Percentiles rank a stretch among this genome's conserved stretches.
Evolutionary conservation across 2,329 filamentous ascomycete genomes (phyloP).

Genomic region (Aspergillus caelatus): DNA sequence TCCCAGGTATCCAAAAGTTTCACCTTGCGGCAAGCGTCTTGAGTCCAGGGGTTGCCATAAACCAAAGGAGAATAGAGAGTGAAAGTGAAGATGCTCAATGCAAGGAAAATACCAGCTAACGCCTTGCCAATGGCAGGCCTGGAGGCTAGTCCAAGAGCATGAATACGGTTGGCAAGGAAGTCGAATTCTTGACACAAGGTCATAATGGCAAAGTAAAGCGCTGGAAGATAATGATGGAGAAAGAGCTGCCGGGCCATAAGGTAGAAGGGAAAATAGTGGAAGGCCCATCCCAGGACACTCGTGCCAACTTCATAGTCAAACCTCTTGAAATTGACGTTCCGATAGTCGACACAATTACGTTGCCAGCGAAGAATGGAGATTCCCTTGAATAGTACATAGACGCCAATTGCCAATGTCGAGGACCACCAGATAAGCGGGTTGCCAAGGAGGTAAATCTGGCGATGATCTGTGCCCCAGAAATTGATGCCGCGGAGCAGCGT

Average conservation of each 20-base stretch:
- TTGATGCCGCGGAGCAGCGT: constrained; percentile 93
- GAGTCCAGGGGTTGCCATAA: constrained; percentile 94
- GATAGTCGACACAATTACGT: constrained; percentile 86
- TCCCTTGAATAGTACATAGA: constrained; percentile 84
- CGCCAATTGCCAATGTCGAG: constrained; percentile 73
- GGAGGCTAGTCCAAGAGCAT: constrained; percentile 67
- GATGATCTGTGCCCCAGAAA: constrained; percentile 94
- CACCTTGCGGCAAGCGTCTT: constrained; percentile 78
- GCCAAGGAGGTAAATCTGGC: constrained; percentile 94
- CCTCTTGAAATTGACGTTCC: constrained; percentile 80
- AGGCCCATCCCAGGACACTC: constrained; percentile 88
- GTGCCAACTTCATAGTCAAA: constrained; percentile 97
- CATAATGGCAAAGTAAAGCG: constrained; percentile 91
- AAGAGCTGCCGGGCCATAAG: constrained; percentile 98
- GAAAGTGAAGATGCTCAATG: constrained; percentile 74
- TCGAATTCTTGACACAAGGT: constrained; percentile 88
- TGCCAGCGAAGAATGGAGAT: constrained; percentile 91
- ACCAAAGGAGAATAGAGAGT: constrained; percentile 83
- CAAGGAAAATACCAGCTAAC: constrained; percentile 74
- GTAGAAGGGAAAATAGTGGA: constrained; percentile 99
- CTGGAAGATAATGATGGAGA: constrained; percentile 97
- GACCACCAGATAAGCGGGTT: constrained; percentile 96
- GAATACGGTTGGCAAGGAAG: constrained; percentile 75
- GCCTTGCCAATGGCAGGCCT: constrained; percentile 73
- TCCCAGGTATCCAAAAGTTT: constrained; percentile 93